Conservation (phyloP, 306 rosid species). For the Abrus pulchellus region DNA sequence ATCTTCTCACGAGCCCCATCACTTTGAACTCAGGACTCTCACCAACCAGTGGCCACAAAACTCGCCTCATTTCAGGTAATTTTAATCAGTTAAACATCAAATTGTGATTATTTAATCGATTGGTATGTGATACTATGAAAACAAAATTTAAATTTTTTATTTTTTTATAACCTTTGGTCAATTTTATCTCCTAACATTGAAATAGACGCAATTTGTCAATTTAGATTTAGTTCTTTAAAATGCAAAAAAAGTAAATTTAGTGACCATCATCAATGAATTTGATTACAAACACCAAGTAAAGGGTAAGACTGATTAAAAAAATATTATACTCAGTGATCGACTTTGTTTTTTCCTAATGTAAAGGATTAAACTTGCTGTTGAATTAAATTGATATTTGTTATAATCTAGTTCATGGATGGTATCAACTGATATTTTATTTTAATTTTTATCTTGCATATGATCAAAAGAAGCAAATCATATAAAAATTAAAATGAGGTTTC, state of each 20-base stretch:
- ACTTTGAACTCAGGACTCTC: constrained; percentile 49
- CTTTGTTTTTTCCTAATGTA: neutral
- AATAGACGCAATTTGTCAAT: neutral
- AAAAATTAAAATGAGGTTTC: too few relatives aligned
- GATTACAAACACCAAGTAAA: neutral
- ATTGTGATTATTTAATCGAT: neutral
- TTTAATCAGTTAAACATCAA: neutral
- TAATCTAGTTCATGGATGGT: neutral
- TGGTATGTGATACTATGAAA: neutral
- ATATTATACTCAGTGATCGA: neutral
- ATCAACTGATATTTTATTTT: neutral
- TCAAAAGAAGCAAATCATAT: neutral
- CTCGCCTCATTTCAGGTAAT: constrained; percentile 71
- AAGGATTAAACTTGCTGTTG: neutral
- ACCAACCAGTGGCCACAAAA: constrained; percentile 78
- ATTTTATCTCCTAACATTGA: neutral
- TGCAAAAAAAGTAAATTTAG: neutral
- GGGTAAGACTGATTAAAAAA: neutral
- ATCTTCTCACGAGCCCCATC: constrained; percentile 60
- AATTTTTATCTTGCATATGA: neutral
- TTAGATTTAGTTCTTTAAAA: neutral
- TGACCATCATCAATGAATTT: neutral
- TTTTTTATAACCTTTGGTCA: neutral
- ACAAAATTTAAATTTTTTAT: neutral
- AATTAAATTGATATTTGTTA: neutral